Conservation (phyloP, 495 filamentous ascomycete species). For the Hypoxylon fuscum region DNA sequence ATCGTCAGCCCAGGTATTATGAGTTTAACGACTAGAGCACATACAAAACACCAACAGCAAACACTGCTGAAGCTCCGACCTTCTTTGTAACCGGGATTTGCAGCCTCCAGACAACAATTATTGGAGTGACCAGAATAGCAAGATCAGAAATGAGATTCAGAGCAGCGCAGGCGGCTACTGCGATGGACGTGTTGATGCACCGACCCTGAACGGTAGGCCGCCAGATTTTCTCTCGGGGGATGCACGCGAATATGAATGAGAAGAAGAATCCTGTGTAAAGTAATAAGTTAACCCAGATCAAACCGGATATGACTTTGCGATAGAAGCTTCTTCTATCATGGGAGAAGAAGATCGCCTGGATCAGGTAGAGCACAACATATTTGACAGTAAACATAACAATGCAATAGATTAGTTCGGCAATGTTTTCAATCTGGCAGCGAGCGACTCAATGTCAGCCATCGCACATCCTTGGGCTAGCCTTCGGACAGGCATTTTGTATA, state of each 20-base stretch:
- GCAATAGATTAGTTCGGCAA: constrained; percentile 7
- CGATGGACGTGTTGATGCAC: constrained; percentile 58
- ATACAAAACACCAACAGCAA: constrained; percentile 45
- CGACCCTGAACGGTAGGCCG: constrained; percentile 37
- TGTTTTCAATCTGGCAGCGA: background rate
- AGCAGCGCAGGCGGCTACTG: constrained; percentile 50
- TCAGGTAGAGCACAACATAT: constrained; percentile 19
- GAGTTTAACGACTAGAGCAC: constrained; percentile 6
- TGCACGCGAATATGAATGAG: constrained; percentile 25
- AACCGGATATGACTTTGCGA: constrained; percentile 8
- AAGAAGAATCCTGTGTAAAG: constrained; percentile 28
- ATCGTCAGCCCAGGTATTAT: background rate
- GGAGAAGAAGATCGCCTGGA: constrained; percentile 12
- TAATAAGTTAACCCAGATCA: constrained; percentile 24
- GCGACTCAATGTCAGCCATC: background rate
- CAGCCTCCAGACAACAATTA: constrained; percentile 46
- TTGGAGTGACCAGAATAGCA: constrained; percentile 47
- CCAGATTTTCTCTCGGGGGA: constrained; percentile 30
- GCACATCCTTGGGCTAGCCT: background rate
- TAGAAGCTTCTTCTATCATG: background rate
- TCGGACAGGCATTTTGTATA: background rate
- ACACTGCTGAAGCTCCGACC: constrained; percentile 39
- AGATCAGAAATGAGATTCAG: constrained; percentile 54
- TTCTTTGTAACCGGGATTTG: constrained; percentile 44
- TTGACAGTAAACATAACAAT: constrained; percentile 11